Conservation (phyloP, 768 basidiomycete genomes). For the Lactarius sp. region DNA sequence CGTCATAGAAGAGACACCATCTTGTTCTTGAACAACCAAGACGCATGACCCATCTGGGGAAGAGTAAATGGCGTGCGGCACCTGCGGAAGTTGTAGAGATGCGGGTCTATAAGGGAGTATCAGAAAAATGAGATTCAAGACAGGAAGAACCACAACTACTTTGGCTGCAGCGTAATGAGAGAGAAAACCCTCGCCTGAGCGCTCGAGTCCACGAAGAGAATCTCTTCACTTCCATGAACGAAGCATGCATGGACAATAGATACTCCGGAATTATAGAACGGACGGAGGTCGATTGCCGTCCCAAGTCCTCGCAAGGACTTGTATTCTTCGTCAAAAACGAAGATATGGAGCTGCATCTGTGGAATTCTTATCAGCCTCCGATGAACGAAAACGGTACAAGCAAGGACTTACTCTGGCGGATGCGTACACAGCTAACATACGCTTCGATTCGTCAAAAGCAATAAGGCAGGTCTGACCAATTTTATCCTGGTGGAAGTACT, state of each 20-base stretch:
- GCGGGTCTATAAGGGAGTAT: slow-evolving; percentile 38
- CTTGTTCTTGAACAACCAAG: slow-evolving; percentile 32
- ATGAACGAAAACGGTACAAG: not conserved
- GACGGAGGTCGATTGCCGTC: slow-evolving; percentile 37
- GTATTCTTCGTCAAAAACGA: slow-evolving; percentile 44
- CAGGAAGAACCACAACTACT: slow-evolving; percentile 32
- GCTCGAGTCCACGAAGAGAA: slow-evolving; percentile 45
- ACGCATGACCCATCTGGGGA: slow-evolving; percentile 55
- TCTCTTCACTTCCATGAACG: slow-evolving; percentile 48
- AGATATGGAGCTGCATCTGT: slow-evolving; percentile 41
- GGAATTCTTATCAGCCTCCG: not conserved
- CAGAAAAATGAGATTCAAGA: not conserved
- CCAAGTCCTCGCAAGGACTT: slow-evolving; percentile 40
- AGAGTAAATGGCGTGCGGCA: slow-evolving; percentile 38
- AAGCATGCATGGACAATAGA: slow-evolving; percentile 40
- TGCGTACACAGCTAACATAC: slow-evolving; percentile 46
- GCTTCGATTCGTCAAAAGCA: slow-evolving; percentile 50
- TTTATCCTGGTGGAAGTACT: slow-evolving; percentile 40
- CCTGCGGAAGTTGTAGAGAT: slow-evolving; percentile 36
- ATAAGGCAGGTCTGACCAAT: slow-evolving; percentile 43
- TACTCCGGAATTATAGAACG: slow-evolving; percentile 38
- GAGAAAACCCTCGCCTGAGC: slow-evolving; percentile 48
- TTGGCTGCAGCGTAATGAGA: slow-evolving; percentile 47
- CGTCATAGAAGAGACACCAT: slow-evolving; percentile 26
- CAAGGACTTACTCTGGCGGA: slow-evolving; percentile 36